These are phyloP conservation scores for Pichia sp. DNA, from an alignment of 1,139 yeast species.

Conservation along the genomic window DNA sequence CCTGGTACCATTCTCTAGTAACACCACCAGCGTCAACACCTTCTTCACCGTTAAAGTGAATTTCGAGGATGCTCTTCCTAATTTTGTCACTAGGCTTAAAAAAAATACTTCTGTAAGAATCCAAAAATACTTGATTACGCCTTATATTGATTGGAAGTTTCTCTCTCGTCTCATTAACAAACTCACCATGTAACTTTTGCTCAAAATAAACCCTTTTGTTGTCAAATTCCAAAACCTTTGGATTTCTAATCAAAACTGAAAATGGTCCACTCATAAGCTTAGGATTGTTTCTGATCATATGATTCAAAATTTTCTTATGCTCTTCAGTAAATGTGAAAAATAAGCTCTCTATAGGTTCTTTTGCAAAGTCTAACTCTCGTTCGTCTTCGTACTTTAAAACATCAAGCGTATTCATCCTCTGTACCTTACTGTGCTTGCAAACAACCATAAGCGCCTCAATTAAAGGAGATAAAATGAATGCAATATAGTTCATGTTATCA, in stretches of 20 bases:
- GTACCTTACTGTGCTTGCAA: conserved; percentile 79
- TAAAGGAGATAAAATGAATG: conserved; percentile 78
- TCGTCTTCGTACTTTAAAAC: conserved; percentile 59
- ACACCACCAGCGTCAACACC: conserved; percentile 99
- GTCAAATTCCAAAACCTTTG: conserved; percentile 89
- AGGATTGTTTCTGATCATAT: conserved; percentile 88
- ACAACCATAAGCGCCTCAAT: conserved; percentile 95
- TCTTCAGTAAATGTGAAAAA: conserved; percentile 88
- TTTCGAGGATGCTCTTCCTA: conserved; percentile 67
- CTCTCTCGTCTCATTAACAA: conserved; percentile 36
- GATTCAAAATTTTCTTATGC: conserved; percentile 83
- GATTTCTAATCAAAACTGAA: conserved; percentile 82
- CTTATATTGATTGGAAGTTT: conserved; percentile 65
- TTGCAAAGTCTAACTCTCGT: conserved; percentile 58
- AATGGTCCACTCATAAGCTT: conserved; percentile 96
- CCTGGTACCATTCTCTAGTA: conserved; percentile 97
- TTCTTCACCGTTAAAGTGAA: conserved; percentile 84
- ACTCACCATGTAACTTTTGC: conserved; percentile 55
- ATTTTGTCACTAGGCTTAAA: conserved; percentile 77
- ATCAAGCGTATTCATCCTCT: conserved; percentile 58
- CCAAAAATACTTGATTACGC: conserved; percentile 88
- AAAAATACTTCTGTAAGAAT: conserved; percentile 79
- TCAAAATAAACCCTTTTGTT: conserved; percentile 86
- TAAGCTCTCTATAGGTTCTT: conserved; percentile 72
- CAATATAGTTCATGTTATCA: conserved; percentile 52